Evolutionary conservation across 164 flowering plant species (phyloP).

Genomic region (Nelumbo lutea): DNA sequence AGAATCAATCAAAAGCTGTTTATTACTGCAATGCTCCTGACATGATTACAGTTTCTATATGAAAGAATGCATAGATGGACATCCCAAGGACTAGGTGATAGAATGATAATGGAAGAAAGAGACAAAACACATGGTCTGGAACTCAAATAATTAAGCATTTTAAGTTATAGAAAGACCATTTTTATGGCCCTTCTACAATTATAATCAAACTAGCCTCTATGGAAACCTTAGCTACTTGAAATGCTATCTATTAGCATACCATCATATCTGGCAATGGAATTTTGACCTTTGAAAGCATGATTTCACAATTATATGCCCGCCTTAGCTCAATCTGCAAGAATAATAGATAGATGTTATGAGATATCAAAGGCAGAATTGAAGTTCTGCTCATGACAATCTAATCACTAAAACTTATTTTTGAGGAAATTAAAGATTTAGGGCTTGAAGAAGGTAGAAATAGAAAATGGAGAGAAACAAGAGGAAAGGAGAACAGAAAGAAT

Average conservation of each 20-base stretch:
- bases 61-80: not conserved
- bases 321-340: conserved; percentile 79
- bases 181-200: not conserved
- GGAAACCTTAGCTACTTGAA: not conserved
- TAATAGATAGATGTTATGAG: conserved; percentile 8
- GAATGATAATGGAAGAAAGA: not conserved
- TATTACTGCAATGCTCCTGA: not conserved
- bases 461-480: not conserved
- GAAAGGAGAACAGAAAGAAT: not conserved
- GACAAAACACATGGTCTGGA: not conserved
- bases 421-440: no score
- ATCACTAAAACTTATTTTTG: not conserved
- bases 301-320: conserved; percentile 94
- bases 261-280: conserved; percentile 85
- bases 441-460: no score
- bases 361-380: not conserved
- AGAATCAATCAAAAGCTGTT: not conserved
- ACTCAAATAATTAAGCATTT: conserved; percentile 2
- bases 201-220: not conserved
- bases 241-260: conserved; percentile 41
- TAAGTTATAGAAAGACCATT: not conserved
- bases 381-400: not conserved
- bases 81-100: conserved; percentile 1
- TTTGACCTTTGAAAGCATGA: conserved; percentile 95
- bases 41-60: not conserved